These are phyloP conservation scores for Arthrobotrys sphaeroides DNA, from an alignment of 2,329 filamentous ascomycete genomes.

Conservation along the genomic window DNA sequence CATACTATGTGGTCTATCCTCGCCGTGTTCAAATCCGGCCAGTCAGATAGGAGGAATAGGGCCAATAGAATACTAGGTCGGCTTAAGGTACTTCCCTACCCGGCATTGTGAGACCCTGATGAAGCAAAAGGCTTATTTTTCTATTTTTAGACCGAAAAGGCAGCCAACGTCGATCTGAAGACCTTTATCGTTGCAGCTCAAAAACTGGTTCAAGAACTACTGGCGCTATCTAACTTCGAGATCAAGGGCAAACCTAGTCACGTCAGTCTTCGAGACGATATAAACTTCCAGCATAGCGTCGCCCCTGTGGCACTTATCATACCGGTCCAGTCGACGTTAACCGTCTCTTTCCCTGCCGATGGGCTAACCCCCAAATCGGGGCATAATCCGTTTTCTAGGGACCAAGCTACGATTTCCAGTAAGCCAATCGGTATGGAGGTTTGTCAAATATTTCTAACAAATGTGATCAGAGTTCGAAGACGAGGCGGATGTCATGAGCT, in stretches of 20 bases:
- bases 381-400: constrained; percentile 86
- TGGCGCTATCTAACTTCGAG: constrained; percentile 81
- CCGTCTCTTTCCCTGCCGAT: constrained; percentile 77
- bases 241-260: constrained; percentile 75
- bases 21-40: constrained; percentile 82
- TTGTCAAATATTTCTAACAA: background rate
- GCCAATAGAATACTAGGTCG: constrained; percentile 63
- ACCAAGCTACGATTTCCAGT: constrained; percentile 80
- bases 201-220: constrained; percentile 56
- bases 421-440: constrained; percentile 49
- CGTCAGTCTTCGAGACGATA: constrained; percentile 78
- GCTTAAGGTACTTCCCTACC: constrained; percentile 58
- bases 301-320: constrained; percentile 87
- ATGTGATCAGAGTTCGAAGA: constrained; percentile 72
- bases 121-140: background rate
- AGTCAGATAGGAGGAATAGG: constrained; percentile 72
- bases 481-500: constrained; percentile 87
- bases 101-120: background rate
- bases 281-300: constrained; percentile 83
- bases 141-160: constrained; percentile 63
- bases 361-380: constrained; percentile 74
- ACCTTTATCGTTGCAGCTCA: constrained; percentile 77
- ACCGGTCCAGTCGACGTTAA: constrained; percentile 84
- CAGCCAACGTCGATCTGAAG: constrained; percentile 61
- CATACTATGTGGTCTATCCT: constrained; percentile 92